Evolutionary conservation across 441 rosid genomes (phyloP).

Genomic region (Dalechampia spathulata): DNA sequence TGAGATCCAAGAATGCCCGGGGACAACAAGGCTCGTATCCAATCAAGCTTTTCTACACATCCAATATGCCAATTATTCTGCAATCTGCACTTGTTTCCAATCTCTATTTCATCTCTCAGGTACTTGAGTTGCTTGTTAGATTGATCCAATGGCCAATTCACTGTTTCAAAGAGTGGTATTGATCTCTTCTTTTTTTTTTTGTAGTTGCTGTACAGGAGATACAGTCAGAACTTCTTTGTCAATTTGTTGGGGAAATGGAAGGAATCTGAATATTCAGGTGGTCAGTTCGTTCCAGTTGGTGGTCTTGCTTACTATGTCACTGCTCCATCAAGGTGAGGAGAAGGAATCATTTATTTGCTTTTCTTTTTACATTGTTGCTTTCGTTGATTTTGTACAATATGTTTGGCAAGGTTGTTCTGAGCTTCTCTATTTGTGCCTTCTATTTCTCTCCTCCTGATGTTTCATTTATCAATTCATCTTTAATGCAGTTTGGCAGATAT

Average conservation of each 20-base stretch:
- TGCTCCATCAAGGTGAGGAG: conserved; percentile 67
- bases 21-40: conserved; percentile 97
- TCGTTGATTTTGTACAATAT: not conserved
- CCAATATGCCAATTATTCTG: conserved; percentile 78
- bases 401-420: not conserved
- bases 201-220: conserved; percentile 70
- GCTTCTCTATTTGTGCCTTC: too few species aligned
- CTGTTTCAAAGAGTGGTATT: not conserved
- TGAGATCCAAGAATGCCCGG: conserved; percentile 70
- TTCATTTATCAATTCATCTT: not conserved
- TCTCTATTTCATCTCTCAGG: conserved; percentile 94
- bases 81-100: conserved; percentile 96
- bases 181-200: not conserved
- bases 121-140: conserved; percentile 12
- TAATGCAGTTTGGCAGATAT: conserved; percentile 61
- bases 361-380: not conserved
- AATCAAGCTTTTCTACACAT: conserved; percentile 69
- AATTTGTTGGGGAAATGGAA: conserved; percentile 82
- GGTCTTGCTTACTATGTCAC: conserved; percentile 82
- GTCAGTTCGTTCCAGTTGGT: conserved; percentile 82
- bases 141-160: not conserved
- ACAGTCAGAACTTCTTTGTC: conserved; percentile 71
- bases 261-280: conserved; percentile 81
- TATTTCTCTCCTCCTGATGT: not conserved
- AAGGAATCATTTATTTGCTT: not conserved